phyloP scores from a whole-genome alignment of 2,329 filamentous ascomycete species.

The Simplicillium aogashimaense region DNA sequence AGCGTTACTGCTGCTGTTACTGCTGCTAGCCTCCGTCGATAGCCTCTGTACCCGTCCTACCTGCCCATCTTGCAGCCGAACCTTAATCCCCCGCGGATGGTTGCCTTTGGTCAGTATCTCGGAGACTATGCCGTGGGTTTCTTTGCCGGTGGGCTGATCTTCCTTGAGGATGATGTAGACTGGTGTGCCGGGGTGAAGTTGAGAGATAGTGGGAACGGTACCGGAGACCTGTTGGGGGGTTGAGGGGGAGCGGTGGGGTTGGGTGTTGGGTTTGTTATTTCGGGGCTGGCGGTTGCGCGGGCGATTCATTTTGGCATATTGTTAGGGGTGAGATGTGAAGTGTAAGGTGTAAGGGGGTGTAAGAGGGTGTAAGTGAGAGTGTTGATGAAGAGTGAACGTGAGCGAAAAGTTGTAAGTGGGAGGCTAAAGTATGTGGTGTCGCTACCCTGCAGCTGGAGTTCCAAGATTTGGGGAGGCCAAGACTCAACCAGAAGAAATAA shows the following conservation, averaged over 20 bases:
- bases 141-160: constrained; percentile 64
- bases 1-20: not conserved
- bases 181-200: constrained; percentile 49
- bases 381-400: too few species aligned
- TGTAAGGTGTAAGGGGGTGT: too few species aligned
- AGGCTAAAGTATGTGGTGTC: too few species aligned
- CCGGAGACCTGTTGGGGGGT: constrained; percentile 24
- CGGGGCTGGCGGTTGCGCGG: constrained; percentile 22
- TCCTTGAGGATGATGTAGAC: constrained; percentile 69
- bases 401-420: too few species aligned
- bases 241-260: constrained; percentile 11
- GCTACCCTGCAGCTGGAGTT: too few species aligned
- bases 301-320: constrained; percentile 18
- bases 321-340: not conserved
- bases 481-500: too few species aligned
- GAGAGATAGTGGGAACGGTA: constrained; percentile 33
- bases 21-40: constrained; percentile 14
- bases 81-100: constrained; percentile 72
- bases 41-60: constrained; percentile 66
- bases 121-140: constrained; percentile 56
- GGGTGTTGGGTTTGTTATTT: constrained; percentile 7
- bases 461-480: too few species aligned
- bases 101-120: constrained; percentile 64
- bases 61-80: constrained; percentile 59
- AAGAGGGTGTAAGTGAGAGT: too few species aligned